These are phyloP conservation scores for Sporisorium reilianum DNA, from an alignment of 1,284 basidiomycete species.

Conservation along the genomic window DNA sequence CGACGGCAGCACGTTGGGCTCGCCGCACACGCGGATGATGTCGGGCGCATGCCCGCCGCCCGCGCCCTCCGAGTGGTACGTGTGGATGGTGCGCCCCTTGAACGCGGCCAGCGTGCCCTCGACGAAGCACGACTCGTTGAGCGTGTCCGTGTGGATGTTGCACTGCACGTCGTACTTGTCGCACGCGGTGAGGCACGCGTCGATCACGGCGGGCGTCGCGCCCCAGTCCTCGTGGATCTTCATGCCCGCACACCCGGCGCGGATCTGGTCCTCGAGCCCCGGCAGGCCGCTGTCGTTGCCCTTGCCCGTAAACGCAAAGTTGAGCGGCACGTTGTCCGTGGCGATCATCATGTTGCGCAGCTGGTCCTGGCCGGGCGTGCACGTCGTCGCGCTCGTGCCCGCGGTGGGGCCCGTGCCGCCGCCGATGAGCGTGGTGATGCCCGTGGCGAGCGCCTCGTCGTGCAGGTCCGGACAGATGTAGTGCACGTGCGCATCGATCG, in stretches of 20 bases:
- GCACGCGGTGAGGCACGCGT: conserved; percentile 80
- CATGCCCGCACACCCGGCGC: conserved; percentile 88
- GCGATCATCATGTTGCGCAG: conserved; percentile 70
- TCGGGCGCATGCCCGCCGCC: conserved; percentile 94
- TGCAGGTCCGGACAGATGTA: conserved; percentile 94
- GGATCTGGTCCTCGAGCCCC: conserved; percentile 82
- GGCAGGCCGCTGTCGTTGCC: conserved; percentile 87
- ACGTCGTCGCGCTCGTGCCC: conserved; percentile 92
- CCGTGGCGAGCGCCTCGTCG: conserved; percentile 73
- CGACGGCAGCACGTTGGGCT: conserved; percentile 90
- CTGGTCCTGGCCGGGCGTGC: conserved; percentile 76
- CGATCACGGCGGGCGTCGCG: conserved; percentile 86
- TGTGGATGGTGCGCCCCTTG: conserved; percentile 91
- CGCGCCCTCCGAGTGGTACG: conserved; percentile 71
- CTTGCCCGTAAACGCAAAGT: conserved; percentile 82
- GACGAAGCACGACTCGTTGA: conserved; percentile 78
- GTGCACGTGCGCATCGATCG: conserved; percentile 83
- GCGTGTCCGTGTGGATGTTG: conserved; percentile 96
- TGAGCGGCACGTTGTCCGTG: conserved; percentile 88
- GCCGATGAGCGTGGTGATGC: conserved; percentile 71
- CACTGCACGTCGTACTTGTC: conserved; percentile 97
- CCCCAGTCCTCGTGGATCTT: conserved; percentile 99
- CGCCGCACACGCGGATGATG: conserved; percentile 93
- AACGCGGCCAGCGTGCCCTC: conserved; percentile 94
- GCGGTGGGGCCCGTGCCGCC: conserved; percentile 87